These are phyloP conservation scores for Syncephalastrum contaminatum DNA, from an alignment of 371 early-diverging fungal genomes.

Conservation along the genomic window DNA sequence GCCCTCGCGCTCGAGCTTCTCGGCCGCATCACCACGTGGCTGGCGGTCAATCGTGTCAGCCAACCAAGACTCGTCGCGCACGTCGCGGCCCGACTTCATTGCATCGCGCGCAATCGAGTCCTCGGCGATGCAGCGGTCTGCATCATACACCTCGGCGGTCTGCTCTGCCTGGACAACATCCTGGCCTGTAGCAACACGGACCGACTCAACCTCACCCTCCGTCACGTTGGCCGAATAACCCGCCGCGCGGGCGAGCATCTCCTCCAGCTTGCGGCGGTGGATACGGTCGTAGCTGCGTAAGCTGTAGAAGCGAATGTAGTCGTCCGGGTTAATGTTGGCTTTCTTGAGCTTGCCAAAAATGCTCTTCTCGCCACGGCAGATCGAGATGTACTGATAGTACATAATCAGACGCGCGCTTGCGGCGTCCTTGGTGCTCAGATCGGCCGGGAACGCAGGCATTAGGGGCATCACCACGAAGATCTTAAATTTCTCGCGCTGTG, in stretches of 20 bases:
- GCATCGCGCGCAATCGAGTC: conserved; percentile 24
- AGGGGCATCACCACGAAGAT: conserved; percentile 89
- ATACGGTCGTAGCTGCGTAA: conserved; percentile 68
- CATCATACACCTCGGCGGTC: background rate
- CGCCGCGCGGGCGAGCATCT: conserved; percentile 37
- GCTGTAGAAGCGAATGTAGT: conserved; percentile 73
- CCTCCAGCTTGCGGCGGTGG: conserved; percentile 32
- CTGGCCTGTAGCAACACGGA: conserved; percentile 20
- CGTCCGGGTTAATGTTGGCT: conserved; percentile 52
- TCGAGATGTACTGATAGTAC: conserved; percentile 75
- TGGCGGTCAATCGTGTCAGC: conserved; percentile 9
- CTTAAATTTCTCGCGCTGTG: conserved; percentile 61
- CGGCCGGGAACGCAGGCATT: conserved; percentile 90
- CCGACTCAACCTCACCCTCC: conserved; percentile 14
- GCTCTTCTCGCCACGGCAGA: conserved; percentile 67
- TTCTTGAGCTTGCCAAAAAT: conserved; percentile 53
- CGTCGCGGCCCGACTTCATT: conserved; percentile 21
- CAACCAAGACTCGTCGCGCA: conserved; percentile 20
- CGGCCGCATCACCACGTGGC: conserved; percentile 11
- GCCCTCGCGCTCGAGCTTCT: conserved; percentile 33
- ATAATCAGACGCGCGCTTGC: conserved; percentile 69
- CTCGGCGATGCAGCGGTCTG: conserved; percentile 11
- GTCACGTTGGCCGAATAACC: conserved; percentile 26
- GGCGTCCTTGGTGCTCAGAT: conserved; percentile 73
- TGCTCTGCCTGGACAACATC: conserved; percentile 3